Base-by-base conservation (phyloP, 805 yeast species). In the Teunomyces gatunensis region DNA sequence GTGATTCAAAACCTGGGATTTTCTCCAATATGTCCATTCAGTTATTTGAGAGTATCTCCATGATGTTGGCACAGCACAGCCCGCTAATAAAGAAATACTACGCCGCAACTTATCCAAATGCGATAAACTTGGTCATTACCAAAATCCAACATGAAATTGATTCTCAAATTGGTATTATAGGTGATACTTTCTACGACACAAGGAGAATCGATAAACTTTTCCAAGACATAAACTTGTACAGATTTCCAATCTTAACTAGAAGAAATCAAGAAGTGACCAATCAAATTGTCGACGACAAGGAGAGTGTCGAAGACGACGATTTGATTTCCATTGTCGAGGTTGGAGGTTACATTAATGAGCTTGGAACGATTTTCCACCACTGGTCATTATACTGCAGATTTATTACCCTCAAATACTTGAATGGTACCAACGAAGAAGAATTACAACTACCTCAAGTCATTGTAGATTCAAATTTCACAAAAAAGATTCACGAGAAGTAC, bases 111-210 rank as follows among this genome's bases (percentile, higher is more conserved):
- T 96, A 92, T 15, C 68, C 69, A 2, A 52, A 68, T 7, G 83
- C 84, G 12, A 83, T 91, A 74, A 68, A 77, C 2, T 75, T 76
- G 29, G 90, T 92, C 7, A 75, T 91, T 55, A 80, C 78, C 15
- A 79, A 80, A 43, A 84, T 94, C 28, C 96, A 92, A 65, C 73
- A 79, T 43, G 99, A 94, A 60, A 84, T 94, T 27, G 99, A 94
- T 60, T 75, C 91, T n/a, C 99, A 94, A 60, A 85, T 92, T 21
- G 95, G 96, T 0, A 72, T 94, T 39, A 87, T 94, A 3, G 74
- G 87, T 46, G 98, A 92, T 63, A 87, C 94, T 0, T 89, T 88
- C 58, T 79, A 84, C 69, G 97, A 91, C 55, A 77, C 80, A 25
- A 77, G 88, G 52, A 73, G 83, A 23, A 58, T 90, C 3, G 83